Conservation (phyloP, 225 moss, liverwort and hornwort genomes). For the Polytrichum formosum region DNA sequence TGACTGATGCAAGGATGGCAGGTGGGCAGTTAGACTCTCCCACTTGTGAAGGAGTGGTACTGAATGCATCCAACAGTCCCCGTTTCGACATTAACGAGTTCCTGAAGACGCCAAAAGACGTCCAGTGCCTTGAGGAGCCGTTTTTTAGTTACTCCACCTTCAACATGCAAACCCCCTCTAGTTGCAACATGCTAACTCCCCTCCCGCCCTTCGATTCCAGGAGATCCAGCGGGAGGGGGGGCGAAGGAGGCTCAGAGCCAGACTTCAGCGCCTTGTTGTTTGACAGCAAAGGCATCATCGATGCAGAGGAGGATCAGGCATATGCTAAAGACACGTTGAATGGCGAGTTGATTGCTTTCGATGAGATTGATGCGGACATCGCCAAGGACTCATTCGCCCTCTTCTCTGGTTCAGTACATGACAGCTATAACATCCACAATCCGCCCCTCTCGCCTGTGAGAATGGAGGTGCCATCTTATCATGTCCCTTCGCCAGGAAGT, state of each 20-base stretch:
- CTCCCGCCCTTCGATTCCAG: conserved; percentile 62
- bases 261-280: conserved; percentile 84
- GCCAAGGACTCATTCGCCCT: conserved; percentile 89
- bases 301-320: conserved; percentile 58
- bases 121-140: conserved; percentile 62
- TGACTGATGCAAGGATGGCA: conserved; percentile 61
- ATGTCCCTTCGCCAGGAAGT: conserved; percentile 51
- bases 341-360: conserved; percentile 92
- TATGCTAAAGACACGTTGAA: conserved; percentile 82
- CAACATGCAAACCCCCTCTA: conserved; percentile 76
- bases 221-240: conserved; percentile 41
- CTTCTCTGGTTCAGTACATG: conserved; percentile 71
- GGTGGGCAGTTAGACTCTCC: conserved; percentile 91
- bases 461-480: conserved; percentile 61
- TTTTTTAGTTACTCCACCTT: conserved; percentile 93
- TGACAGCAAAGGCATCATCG: conserved; percentile 63
- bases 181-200: conserved; percentile 71
- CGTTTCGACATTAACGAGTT: conserved; percentile 95
- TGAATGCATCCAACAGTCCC: conserved; percentile 87
- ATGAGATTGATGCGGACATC: conserved; percentile 91
- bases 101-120: conserved; percentile 84
- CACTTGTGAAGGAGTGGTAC: conserved; percentile 81
- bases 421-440: conserved; percentile 67
- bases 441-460: conserved; percentile 76
- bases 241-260: conserved; percentile 60